A percentile compares a stretch with the other conserved stretches of the same genome.
Evolutionary conservation across 768 basidiomycete genomes (phyloP).

Genomic region (Boletellus ananas): DNA sequence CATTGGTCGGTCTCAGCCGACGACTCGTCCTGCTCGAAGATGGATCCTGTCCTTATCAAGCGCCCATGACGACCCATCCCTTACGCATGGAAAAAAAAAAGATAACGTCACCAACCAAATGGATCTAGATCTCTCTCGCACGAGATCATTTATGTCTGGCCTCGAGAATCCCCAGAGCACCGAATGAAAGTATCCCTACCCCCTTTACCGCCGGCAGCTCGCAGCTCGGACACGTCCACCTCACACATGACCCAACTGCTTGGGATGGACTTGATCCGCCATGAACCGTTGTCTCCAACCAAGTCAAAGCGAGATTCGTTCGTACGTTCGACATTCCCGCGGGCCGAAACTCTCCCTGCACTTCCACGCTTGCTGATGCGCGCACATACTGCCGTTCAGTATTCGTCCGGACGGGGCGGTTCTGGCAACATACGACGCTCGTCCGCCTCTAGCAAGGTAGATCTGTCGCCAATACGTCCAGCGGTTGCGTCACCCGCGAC

Average conservation of each 20-base stretch:
- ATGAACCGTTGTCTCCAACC: not conserved
- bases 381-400: slow-evolving; percentile 1
- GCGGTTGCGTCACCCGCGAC: too few species aligned
- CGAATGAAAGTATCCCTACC: not conserved
- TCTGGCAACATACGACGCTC: slow-evolving; percentile 19
- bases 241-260: slow-evolving; percentile 11
- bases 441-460: not conserved
- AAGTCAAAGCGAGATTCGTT: slow-evolving; percentile 5
- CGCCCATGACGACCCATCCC: not conserved
- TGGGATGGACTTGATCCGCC: not conserved
- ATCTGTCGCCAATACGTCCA: not conserved
- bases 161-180: not conserved
- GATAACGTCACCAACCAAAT: not conserved
- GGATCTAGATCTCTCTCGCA: slow-evolving; percentile 6
- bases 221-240: not conserved
- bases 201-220: not conserved
- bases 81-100: too few species aligned
- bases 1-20: slow-evolving; percentile 7
- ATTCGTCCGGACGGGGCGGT: slow-evolving; percentile 22
- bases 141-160: slow-evolving; percentile 17
- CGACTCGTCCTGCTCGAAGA: not conserved
- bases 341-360: not conserved
- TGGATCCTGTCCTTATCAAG: slow-evolving; percentile 14
- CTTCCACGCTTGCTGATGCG: not conserved
- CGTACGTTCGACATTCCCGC: slow-evolving; percentile 14